Base-by-base conservation (phyloP, 225 moss, liverwort and hornwort species). In the Polytrichum commune region DNA sequence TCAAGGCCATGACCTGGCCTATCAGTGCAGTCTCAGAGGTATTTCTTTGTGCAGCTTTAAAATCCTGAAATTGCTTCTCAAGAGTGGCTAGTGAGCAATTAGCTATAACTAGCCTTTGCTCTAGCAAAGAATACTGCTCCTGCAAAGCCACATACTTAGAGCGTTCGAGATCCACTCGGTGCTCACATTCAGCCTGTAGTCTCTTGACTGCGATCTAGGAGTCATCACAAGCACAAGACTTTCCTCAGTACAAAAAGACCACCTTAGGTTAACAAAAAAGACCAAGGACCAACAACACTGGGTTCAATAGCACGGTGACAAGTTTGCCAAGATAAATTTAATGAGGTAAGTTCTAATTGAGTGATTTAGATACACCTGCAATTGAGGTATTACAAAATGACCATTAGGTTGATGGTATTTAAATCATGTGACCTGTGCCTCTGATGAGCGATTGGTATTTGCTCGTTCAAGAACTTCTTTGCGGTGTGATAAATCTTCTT, bases 61-160 rank as follows among this genome's bases (percentile, higher is more conserved):
- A 82, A 32, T 85, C 80, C 53, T 81, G 78, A 71, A 89, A 89
- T 54, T 89, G 81, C 60, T 79, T 81, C 65, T 89, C 89, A 56
- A 89, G 18, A 54, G 66, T 76, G 56, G 76, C 55, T 26, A 89
- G 64, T 16, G 89, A 81, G 26, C 67, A 54, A 75, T 86, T 89
- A 8, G 83, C 78, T 35, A 29, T 72, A 58, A 75, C 74, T 53
- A 86, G 69, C 54, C 83, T 80, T 60, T 86, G 78, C 63, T 89
- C 86, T 24, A 89, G 73, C 55, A 73, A 55, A 27, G 64, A 62
- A 73, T 86, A 81, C 65, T 89, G 89, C 74, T 85, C 86, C 79
- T 89, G 85, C 74, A 89, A 66, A 18, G 89, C 83, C 29, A 33
- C 70, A 60, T 81, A 81, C 68, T 89, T 89, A 55, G 62, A 72